These are phyloP conservation scores for Naganishia randhawae DNA, from an alignment of 768 basidiomycete genomes.

Conservation along the genomic window DNA sequence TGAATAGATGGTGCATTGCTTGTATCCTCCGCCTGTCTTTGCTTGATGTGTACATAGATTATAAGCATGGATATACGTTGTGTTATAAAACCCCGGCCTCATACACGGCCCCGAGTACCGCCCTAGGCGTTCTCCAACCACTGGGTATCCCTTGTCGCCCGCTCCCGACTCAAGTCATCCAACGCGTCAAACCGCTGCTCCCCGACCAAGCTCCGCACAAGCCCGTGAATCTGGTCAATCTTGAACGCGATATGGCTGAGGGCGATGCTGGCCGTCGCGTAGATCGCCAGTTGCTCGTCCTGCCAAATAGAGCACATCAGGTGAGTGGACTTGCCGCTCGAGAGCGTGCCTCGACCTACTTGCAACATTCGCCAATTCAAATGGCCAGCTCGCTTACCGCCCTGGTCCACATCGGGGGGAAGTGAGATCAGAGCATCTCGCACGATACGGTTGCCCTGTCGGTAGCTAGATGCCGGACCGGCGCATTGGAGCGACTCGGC, in stretches of 20 bases:
- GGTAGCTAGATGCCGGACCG: not conserved
- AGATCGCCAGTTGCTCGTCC: conserved; percentile 46
- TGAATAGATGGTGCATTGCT: not conserved
- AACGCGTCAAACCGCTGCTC: conserved; percentile 41
- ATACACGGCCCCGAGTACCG: not conserved
- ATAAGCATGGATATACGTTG: conserved; percentile 3
- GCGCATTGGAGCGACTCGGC: not conserved
- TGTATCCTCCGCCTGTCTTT: too few species aligned
- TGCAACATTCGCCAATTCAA: conserved; percentile 33
- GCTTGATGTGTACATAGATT: not conserved
- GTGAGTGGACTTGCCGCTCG: not conserved
- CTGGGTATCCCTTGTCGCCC: conserved; percentile 16
- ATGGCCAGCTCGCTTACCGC: not conserved
- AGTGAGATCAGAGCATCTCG: not conserved
- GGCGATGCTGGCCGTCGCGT: conserved; percentile 43
- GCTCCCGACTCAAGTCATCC: conserved; percentile 29
- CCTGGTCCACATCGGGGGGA: not conserved
- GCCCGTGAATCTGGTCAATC: conserved; percentile 39
- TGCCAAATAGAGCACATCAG: conserved; percentile 22
- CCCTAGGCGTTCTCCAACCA: conserved; percentile 19
- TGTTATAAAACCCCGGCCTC: not conserved
- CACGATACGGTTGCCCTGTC: not conserved
- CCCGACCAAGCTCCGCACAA: conserved; percentile 40
- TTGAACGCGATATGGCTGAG: conserved; percentile 36
- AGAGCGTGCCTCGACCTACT: conserved; percentile 21